Percentiles rank a stretch among this genome's conserved stretches.
These are phyloP conservation scores for Oryza glaberrima DNA, from an alignment of 176 grass and related monocot genomes.

Conservation along the genomic window DNA sequence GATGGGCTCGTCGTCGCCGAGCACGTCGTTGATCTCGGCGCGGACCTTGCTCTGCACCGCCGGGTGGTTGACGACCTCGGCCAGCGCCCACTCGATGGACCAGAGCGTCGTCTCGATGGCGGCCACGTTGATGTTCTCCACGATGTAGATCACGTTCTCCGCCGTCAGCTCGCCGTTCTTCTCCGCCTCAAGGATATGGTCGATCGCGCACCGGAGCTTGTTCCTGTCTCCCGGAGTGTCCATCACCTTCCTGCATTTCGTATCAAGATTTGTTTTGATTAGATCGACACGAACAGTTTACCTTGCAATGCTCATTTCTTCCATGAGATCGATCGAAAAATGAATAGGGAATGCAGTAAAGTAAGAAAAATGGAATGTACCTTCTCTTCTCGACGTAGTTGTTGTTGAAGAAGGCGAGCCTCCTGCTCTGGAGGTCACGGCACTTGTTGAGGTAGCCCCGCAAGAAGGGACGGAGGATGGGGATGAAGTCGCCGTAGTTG, in stretches of 20 bases:
- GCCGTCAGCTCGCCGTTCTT: constrained; percentile 77
- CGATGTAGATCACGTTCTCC: constrained; percentile 93
- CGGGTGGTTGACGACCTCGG: constrained; percentile 92
- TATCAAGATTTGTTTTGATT: neutral
- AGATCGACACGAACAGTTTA: neutral
- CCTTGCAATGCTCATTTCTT: too few species aligned
- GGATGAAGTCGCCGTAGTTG: constrained; percentile 98
- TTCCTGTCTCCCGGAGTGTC: constrained; percentile 7
- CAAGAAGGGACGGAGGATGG: constrained; percentile 72
- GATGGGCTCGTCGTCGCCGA: constrained; percentile 54
- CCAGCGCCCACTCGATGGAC: constrained; percentile 95
- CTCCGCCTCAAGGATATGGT: constrained; percentile 38
- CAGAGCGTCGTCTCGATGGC: constrained; percentile 95
- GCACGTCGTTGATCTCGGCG: constrained; percentile 55
- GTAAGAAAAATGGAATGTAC: neutral
- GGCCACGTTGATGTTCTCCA: constrained; percentile 94
- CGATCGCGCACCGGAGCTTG: constrained; percentile 44
- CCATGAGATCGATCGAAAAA: neutral
- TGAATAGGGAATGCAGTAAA: neutral
- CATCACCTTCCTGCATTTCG: constrained; percentile 21
- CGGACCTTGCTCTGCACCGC: constrained; percentile 62
- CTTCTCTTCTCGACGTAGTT: constrained; percentile 70
- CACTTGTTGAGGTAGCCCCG: constrained; percentile 75
- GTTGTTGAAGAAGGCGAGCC: constrained; percentile 73
- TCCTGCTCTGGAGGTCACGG: constrained; percentile 56